Conservation (phyloP, 2,329 filamentous ascomycete genomes). For the Lecanicillium sp. region DNA sequence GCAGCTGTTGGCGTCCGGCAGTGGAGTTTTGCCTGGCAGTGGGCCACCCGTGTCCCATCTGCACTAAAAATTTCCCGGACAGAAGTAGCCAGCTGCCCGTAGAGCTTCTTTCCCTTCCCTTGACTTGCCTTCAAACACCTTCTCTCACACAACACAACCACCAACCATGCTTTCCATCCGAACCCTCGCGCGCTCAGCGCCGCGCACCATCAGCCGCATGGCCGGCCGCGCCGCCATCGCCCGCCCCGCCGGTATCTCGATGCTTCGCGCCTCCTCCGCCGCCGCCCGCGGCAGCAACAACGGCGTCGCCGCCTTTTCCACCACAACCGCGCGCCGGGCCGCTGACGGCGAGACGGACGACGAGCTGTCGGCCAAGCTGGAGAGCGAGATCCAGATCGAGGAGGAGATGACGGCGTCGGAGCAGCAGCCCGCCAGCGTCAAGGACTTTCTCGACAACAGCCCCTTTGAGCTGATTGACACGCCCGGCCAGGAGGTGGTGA, state of each 20-base stretch:
- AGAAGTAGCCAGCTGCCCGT: background rate
- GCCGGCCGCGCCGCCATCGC: slow-evolving; percentile 35
- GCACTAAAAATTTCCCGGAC: no score
- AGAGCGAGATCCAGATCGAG: slow-evolving; percentile 78
- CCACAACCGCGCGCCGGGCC: slow-evolving; percentile 31
- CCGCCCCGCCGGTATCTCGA: slow-evolving; percentile 24
- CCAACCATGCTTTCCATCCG: slow-evolving; percentile 63
- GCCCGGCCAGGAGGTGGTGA: slow-evolving; percentile 79
- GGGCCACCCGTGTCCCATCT: no score
- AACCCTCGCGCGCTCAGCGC: slow-evolving; percentile 57
- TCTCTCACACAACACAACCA: slow-evolving; percentile 6
- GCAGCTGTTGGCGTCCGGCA: no score
- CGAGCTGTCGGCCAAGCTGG: slow-evolving; percentile 80
- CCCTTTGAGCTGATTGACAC: slow-evolving; percentile 78
- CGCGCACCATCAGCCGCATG: slow-evolving; percentile 54
- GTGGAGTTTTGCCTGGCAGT: no score
- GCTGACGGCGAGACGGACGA: slow-evolving; percentile 52
- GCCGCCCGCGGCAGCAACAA: slow-evolving; percentile 19
- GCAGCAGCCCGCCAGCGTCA: slow-evolving; percentile 66
- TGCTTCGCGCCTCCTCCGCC: slow-evolving; percentile 24
- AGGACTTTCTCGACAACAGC: slow-evolving; percentile 82
- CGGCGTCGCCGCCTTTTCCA: slow-evolving; percentile 42
- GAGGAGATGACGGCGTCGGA: slow-evolving; percentile 68
- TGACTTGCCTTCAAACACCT: slow-evolving; percentile 9
- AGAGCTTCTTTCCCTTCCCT: slow-evolving; percentile 15